These are phyloP conservation scores for Gnetum montanum DNA, from an alignment of 75 land plant species.

Conservation along the genomic window DNA sequence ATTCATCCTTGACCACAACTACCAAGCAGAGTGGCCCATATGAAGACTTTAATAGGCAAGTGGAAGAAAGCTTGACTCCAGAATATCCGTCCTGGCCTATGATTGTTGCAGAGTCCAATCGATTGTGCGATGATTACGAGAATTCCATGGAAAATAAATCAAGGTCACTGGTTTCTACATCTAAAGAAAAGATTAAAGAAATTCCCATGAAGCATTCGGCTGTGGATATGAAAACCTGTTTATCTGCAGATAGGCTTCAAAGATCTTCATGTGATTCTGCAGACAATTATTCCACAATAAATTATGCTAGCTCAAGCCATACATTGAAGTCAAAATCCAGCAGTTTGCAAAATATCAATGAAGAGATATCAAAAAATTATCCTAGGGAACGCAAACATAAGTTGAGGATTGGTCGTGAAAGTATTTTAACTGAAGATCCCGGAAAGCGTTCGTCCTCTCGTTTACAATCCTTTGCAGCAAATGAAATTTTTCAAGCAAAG, in stretches of 20 bases:
- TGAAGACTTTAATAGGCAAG: too few relatives aligned
- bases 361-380: too few relatives aligned
- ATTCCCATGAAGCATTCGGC: slow-evolving; percentile 31
- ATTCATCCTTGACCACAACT: not conserved
- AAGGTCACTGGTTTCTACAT: slow-evolving; percentile 16
- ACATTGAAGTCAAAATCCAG: slow-evolving; percentile 2
- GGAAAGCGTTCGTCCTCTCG: slow-evolving; percentile 2
- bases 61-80: too few relatives aligned
- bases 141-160: slow-evolving; percentile 12
- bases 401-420: not conserved
- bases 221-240: slow-evolving; percentile 18
- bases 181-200: slow-evolving; percentile 25
- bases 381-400: too few relatives aligned
- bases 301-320: not conserved
- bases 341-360: too few relatives aligned
- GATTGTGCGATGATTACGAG: slow-evolving; percentile 21
- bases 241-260: not conserved
- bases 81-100: too few relatives aligned
- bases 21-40: too few relatives aligned
- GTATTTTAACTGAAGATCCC: too few relatives aligned
- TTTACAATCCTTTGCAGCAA: not conserved
- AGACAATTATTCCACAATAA: not conserved
- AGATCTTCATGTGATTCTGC: not conserved
- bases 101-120: too few relatives aligned
- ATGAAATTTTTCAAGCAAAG: not conserved